Evolutionary conservation across 768 basidiomycete genomes (phyloP), one percentile per base, ranked within the genome.

Genomic region (Lentinula sp.): DNA sequence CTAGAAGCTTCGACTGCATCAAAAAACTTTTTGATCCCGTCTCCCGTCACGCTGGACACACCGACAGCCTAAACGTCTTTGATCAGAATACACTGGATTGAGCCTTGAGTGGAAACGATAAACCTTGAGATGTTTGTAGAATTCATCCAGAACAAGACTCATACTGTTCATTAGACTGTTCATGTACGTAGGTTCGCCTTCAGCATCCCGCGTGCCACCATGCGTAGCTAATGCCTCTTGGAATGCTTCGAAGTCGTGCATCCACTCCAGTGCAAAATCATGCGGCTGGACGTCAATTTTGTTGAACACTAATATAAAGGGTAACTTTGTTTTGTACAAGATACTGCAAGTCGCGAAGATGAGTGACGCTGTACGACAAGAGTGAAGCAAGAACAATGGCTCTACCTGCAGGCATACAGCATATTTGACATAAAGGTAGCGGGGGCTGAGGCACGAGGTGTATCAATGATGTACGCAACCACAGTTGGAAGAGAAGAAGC

Each of bases 401-500:
- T 35, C 6, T 73, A 90, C 91, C 92, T 94, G 81, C 97, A 99
- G 1, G 97, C 97, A 69, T 98, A 99, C 46, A 99, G 81, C 97
- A 99, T 99, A 74, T 99, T 99, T 18, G 89, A 92, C 97, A 98
- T 99, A 74, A 99, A 99, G 3, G 97, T 99, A 15, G 96, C 94
- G 0, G 97, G 97, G 0, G 93, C 87, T 0, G 90, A 89, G 18
- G 93, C 94, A 63, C 97, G 81, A 20, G 97, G 97, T 3, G 97
- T 99, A 73, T 99, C 97, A 66, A 99, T 93, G 63, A 99, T 84
- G 70, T 98, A 99, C 15, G 97, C 97, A 39, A 99, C 87, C 37
- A 96, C 93, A 1, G 97, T 89, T 5, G 97, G 97, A 61, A 98
- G 78, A 0, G 95, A 85, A 2, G 93, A 91, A 0, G 97, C 97